Evolutionary conservation across 2,329 filamentous ascomycete species (phyloP), one percentile per base, ranked within the genome.

Genomic region (Phoma sp.): DNA sequence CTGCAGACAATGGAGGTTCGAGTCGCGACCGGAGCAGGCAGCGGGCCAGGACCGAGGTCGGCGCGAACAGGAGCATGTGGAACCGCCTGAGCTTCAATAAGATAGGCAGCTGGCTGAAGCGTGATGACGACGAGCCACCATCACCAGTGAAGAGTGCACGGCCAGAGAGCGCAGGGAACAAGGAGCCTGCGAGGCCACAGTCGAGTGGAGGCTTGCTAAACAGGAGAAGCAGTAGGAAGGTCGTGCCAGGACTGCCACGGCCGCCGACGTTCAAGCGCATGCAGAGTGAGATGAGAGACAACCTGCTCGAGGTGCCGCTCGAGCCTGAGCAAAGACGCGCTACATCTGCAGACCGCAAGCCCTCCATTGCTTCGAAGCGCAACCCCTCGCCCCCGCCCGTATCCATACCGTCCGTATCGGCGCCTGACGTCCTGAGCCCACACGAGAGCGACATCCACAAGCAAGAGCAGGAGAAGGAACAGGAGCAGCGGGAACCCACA

Each of bases 261-360:
- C 81, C 87, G 4, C 85, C 88, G 65, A 96, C 91, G 0, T 92
- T 96, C 76, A 89, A 88, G 75, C 85, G 92, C 66, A 91, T 94
- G 74, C 85, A 90, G 71, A 94, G 91, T 25, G 93, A 96, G 76
- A 84, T 85, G 60, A 84, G 92, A 64, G 86, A 90, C 64, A 88
- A 87, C 67, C 81, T 96, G 49, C 81, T 88, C 55, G 87, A 90
- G 39, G 81, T 86, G 37, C 80, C 87, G 43, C 83, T 85, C 6
- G 84, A 86, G 29, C 77, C 81, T 24, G 83, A 84, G 35, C 90
- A 92, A 75, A 85, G 90, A 63, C 85, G 92, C 68, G 86, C 91
- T 15, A 79, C 87, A n/a, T 96, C 92, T 8, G 82, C 85, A 41
- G 89, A 85, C 68, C 79, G 78, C 60, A 85, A 91, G 67, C 85